Evolutionary conservation across 306 rosid species (phyloP), one percentile per base, ranked within the genome.

Genomic region (Ceratonia siliqua): DNA sequence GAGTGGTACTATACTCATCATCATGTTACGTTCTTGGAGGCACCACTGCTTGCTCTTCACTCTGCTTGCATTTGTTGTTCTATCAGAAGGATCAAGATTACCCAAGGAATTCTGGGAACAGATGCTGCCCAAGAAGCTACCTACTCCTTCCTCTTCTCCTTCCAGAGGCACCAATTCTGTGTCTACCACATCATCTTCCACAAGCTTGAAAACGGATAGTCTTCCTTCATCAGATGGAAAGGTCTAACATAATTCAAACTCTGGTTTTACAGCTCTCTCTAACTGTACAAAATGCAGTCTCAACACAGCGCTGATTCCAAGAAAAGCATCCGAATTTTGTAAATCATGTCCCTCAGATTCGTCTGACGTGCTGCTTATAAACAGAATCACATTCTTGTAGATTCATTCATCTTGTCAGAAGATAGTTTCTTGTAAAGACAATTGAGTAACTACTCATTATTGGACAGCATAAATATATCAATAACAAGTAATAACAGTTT

Each of bases 71-170:
- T 69, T 82, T 70, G 36, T 84, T 55, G 73, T 89, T 82, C 52
- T 85, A 49, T 84, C 92, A 35, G 87, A 91, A 63, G 91, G 92
- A 5, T 78, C 97, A 70, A 91, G 98, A 63, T 42, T 87, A 22
- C 96, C 96, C 0, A 85, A 71, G 66, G 72, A 55, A 41, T 81
- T 41, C 21, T 94, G 90, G 89, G 81, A 89, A 32, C 97, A 91
- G 61, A 94, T 91, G 98, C 82, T 94, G 78, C 98, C 97, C 0
- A 94, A 94, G 94, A 91, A 87, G 94, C 89, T 88, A 2, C 94
- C 93, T 14, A 72, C 90, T 71, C 96, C 92, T 74, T 75, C 92
- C n/a, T 94, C 98, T 6, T 85, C 98, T 25, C 98, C 98, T 8
- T 94, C 96, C 11, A 79, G 73, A 85, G 96, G 98, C 81, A 88